Percentiles rank a stretch among this genome's conserved stretches.
Evolutionary conservation across 352 stramenopile species (phyloP).

Genomic region (Globisporangium emineosum): DNA sequence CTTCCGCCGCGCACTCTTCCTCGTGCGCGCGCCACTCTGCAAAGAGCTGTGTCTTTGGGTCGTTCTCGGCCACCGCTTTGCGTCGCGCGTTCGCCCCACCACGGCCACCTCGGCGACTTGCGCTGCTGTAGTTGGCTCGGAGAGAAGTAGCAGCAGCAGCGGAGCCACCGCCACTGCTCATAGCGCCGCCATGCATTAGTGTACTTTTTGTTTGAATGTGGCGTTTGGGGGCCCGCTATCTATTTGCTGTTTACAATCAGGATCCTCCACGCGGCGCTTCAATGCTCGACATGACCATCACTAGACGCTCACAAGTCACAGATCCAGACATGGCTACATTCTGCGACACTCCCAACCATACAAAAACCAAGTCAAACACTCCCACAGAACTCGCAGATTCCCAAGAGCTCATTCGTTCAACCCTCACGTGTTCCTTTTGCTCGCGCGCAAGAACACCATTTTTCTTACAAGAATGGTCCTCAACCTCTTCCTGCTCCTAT

Average conservation of each 20-base stretch:
- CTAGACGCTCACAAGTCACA: not conserved
- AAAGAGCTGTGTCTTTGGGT: slow-evolving; percentile 37
- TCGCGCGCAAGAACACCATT: not conserved
- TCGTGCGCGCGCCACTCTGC: slow-evolving; percentile 58
- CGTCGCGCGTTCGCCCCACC: slow-evolving; percentile 22
- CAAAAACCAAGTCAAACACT: not conserved
- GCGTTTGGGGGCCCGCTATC: too few relatives aligned
- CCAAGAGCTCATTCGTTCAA: not conserved
- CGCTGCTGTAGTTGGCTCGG: slow-evolving; percentile 9
- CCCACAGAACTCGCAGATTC: not conserved
- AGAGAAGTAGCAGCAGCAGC: not conserved
- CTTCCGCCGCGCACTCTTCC: slow-evolving; percentile 41
- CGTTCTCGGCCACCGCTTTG: slow-evolving; percentile 21
- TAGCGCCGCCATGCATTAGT: slow-evolving; percentile 4
- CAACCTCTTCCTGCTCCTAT: not conserved
- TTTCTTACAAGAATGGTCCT: not conserved
- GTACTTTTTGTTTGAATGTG: not conserved
- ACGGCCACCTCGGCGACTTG: slow-evolving; percentile 22
- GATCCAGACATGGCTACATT: slow-evolving; percentile 4
- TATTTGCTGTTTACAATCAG: too few relatives aligned
- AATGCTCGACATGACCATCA: not conserved
- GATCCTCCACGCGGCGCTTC: not conserved
- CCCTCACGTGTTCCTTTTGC: not conserved
- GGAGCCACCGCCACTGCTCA: not conserved
- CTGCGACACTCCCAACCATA: not conserved